Percentiles rank a stretch among this genome's conserved stretches.
Conservation (phyloP, 2,329 filamentous ascomycete genomes). For the Aureobasidium lini region DNA sequence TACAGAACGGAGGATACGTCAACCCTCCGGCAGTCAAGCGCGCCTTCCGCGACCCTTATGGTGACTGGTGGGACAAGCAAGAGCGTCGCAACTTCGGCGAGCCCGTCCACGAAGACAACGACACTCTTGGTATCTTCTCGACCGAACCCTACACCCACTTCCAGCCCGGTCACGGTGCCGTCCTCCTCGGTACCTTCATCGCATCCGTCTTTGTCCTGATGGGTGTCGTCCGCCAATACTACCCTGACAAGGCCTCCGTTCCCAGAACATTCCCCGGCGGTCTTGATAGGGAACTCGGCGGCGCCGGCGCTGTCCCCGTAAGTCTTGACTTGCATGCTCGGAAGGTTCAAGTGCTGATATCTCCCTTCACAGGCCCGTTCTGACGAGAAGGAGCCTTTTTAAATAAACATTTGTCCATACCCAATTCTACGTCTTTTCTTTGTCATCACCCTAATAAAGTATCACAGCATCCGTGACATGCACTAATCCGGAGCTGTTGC, state of each 20-base stretch:
- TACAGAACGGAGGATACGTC: conserved; percentile 74
- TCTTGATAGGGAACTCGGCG: conserved; percentile 42
- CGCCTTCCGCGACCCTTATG: conserved; percentile 86
- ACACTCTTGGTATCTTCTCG: conserved; percentile 82
- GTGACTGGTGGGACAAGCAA: conserved; percentile 94
- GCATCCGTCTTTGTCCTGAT: conserved; percentile 34
- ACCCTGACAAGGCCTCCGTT: conserved; percentile 37
- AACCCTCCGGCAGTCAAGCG: conserved; percentile 77
- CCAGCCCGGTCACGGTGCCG: conserved; percentile 62
- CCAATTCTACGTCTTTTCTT: conserved; percentile 12
- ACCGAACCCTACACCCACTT: conserved; percentile 84
- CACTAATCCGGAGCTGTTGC: neutral
- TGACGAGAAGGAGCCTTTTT: conserved; percentile 5
- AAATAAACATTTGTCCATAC: conserved; percentile 12
- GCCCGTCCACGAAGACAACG: conserved; percentile 93
- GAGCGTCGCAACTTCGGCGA: conserved; percentile 96
- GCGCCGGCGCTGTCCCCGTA: conserved; percentile 34
- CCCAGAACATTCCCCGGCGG: conserved; percentile 41
- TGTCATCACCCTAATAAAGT: neutral
- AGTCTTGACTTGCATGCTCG: conserved; percentile 18
- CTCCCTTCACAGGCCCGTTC: neutral
- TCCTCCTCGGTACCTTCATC: conserved; percentile 44
- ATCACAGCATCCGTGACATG: neutral
- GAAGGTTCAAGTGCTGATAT: neutral
- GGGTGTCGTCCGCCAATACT: conserved; percentile 31